A percentile compares a stretch with the other conserved stretches of the same genome.
These are phyloP conservation scores for Echeveria elegans DNA, from an alignment of 164 flowering plant genomes.

Conservation along the genomic window DNA sequence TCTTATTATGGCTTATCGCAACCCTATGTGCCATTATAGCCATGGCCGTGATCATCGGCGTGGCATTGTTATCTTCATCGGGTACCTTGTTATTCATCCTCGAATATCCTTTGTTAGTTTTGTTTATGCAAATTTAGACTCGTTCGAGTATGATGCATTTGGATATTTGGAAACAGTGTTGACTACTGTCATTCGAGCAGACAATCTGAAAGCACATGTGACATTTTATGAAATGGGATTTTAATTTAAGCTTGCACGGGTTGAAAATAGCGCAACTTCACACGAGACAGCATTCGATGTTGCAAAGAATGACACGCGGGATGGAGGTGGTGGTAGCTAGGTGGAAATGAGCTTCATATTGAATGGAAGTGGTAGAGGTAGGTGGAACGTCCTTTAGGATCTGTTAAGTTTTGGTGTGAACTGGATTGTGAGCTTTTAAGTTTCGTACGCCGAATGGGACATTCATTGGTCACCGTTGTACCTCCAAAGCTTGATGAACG, in stretches of 20 bases:
- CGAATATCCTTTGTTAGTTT: slow-evolving; percentile 45
- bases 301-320: slow-evolving; percentile 28
- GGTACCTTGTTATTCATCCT: slow-evolving; percentile 57
- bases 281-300: slow-evolving; percentile 44
- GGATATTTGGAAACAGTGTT: slow-evolving; percentile 38
- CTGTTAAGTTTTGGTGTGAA: slow-evolving; percentile 45
- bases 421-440: slow-evolving; percentile 44
- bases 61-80: slow-evolving; percentile 48
- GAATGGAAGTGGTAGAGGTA: slow-evolving; percentile 36
- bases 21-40: slow-evolving; percentile 51
- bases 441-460: slow-evolving; percentile 35
- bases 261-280: slow-evolving; percentile 32
- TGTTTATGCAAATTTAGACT: slow-evolving; percentile 39
- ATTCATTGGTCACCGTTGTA: slow-evolving; percentile 28
- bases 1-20: slow-evolving; percentile 50
- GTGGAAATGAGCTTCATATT: slow-evolving; percentile 28
- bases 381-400: slow-evolving; percentile 50
- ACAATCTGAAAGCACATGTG: slow-evolving; percentile 54
- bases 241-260: slow-evolving; percentile 31
- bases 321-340: slow-evolving; percentile 24
- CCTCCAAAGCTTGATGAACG: slow-evolving; percentile 30
- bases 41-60: slow-evolving; percentile 43
- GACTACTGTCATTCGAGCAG: slow-evolving; percentile 42
- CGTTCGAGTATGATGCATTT: slow-evolving; percentile 21
- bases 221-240: slow-evolving; percentile 35